Base-by-base conservation (phyloP, 1,139 yeast species). In the Torulaspora globosa region DNA sequence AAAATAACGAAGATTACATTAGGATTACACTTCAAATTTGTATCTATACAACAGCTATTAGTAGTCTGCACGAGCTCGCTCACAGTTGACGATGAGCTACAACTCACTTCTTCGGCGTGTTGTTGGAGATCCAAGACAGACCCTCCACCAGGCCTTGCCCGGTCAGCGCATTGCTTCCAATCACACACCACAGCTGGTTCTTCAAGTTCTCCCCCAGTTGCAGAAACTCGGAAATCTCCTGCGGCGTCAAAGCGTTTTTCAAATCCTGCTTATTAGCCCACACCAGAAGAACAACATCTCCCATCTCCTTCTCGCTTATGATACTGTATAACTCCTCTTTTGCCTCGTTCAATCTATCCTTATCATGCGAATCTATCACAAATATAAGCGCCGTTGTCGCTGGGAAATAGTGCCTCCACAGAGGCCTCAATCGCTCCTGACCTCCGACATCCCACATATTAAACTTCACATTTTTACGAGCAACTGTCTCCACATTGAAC, bases 381-480 rank as follows among this genome's bases (percentile, higher is more conserved):
- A 86, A 90, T 47, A 90, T 87, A 51, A 90, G 74, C n/a, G 96
- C 96, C 61, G 88, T 86, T 3, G 97, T 87, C 26, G 96, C 96
- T 10, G 96, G 86, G 68, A 84, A 88, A 68, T 89, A 90, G 65
- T 89, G 96, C 67, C 97, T 80, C 97, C 97, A 89, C 44, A 89
- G 73, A 0, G 95, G 95, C 60, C 96, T 76, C 56, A 87, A 79
- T 66, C 95, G 75, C 60, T 87, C 95, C 70, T 88, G 96, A 65
- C 96, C 97, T 70, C 96, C 97, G 48, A 94, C 94, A 67, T 89
- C 97, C 97, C 97, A 90, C 56, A 92, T 94, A 52, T 92, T 92
- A 73, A 89, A 88, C 50, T 86, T 81, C 51, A 89, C 82, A 66
- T 87, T 87, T 66, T 84, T 86, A 67, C 84, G 90, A 51, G 85